Evolutionary conservation across 176 grass and related monocot genomes (phyloP).

Genomic region (maize (Zea mays)): DNA sequence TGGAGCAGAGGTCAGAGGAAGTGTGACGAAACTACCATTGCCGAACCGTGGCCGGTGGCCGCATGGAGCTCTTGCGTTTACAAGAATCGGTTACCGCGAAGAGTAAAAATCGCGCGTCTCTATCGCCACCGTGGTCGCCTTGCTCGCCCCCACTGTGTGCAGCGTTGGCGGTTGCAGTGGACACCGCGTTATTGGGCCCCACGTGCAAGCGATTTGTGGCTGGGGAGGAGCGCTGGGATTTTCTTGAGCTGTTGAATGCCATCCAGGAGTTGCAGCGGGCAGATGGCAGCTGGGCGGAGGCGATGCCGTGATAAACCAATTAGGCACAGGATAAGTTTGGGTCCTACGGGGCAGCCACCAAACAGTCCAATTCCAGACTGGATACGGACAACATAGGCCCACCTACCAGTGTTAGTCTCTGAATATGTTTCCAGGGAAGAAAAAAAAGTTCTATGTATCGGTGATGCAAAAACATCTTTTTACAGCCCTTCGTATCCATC

Average conservation of each 20-base stretch:
- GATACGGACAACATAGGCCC: background rate
- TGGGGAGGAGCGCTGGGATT: slow-evolving; percentile 44
- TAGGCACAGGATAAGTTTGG: slow-evolving; percentile 36
- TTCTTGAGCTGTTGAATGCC: slow-evolving; percentile 30
- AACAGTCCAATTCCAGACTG: background rate
- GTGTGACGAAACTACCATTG: slow-evolving; percentile 23
- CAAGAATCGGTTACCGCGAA: slow-evolving; percentile 17
- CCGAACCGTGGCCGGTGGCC: slow-evolving; percentile 8
- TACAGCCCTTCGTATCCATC: too few species aligned
- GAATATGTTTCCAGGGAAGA: background rate
- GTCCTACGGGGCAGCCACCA: slow-evolving; percentile 20
- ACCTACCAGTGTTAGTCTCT: background rate
- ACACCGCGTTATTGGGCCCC: background rate
- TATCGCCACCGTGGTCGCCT: background rate
- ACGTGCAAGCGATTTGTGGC: slow-evolving; percentile 40
- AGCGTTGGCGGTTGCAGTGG: slow-evolving; percentile 2
- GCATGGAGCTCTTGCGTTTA: slow-evolving; percentile 27
- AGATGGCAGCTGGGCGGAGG: slow-evolving; percentile 30
- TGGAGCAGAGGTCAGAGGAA: background rate
- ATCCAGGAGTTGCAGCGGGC: slow-evolving; percentile 45
- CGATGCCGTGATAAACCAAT: slow-evolving; percentile 11
- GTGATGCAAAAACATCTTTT: too few species aligned
- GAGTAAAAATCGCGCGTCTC: slow-evolving; percentile 24
- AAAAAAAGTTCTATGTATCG: too few species aligned
- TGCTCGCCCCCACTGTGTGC: background rate